phyloP scores from a whole-genome alignment of 1,284 basidiomycete genomes.

The Ceratobasidium sp. region DNA sequence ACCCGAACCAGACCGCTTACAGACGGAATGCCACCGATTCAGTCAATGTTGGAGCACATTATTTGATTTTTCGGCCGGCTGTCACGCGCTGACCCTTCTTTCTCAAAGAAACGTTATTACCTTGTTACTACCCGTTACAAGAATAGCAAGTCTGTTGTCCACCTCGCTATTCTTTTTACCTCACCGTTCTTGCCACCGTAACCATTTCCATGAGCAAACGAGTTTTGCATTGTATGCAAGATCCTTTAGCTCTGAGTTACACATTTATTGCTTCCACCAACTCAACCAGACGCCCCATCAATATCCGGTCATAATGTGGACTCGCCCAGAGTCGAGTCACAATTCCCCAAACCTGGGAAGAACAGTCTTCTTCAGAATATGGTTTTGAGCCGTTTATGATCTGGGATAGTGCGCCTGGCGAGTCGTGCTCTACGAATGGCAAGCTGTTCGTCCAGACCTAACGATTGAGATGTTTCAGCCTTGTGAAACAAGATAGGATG shows the following conservation, averaged over 20 bases:
- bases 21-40: too few relatives aligned
- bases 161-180: too few relatives aligned
- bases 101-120: too few relatives aligned
- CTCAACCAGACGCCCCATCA: neutral
- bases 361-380: neutral
- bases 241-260: too few relatives aligned
- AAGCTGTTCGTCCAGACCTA: conserved; percentile 10
- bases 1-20: neutral
- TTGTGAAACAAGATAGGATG: neutral
- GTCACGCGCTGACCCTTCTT: too few relatives aligned
- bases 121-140: too few relatives aligned
- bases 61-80: too few relatives aligned
- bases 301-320: conserved; percentile 13
- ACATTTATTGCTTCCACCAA: neutral
- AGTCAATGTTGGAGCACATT: too few relatives aligned
- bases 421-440: conserved; percentile 14
- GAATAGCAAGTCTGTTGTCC: too few relatives aligned
- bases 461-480: neutral
- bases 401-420: neutral
- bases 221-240: too few relatives aligned
- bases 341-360: neutral
- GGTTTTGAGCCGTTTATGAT: conserved; percentile 11
- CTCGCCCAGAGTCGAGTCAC: neutral
- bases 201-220: too few relatives aligned
- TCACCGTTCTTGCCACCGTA: too few relatives aligned